Percentiles rank a stretch among this genome's conserved stretches.
Evolutionary conservation across 345 rosid species (phyloP).

Genomic region (Rhodomyrtus tomentosa): DNA sequence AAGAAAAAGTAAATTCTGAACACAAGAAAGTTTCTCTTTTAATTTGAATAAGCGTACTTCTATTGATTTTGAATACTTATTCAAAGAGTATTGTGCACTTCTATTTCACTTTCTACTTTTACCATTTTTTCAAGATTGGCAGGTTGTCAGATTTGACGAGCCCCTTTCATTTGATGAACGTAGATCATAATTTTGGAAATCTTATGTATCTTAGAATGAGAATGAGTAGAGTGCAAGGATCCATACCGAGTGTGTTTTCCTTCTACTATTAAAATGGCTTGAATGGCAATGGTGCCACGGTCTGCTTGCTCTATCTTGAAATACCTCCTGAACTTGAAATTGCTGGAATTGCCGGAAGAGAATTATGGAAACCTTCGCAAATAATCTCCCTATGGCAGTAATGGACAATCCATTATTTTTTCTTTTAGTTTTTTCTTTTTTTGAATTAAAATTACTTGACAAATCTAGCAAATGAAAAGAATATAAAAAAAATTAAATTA

Average conservation of each 20-base stretch:
- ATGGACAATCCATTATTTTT: too few species aligned
- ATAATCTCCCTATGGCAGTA: too few species aligned
- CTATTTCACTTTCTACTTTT: too few species aligned
- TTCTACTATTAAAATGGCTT: too few species aligned
- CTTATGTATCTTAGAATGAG: neutral
- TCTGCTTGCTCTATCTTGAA: neutral
- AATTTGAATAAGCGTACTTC: neutral
- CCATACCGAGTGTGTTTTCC: neutral
- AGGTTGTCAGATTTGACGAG: neutral
- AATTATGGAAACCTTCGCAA: neutral
- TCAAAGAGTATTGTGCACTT: too few species aligned
- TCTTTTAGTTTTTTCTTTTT: too few species aligned
- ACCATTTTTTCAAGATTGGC: neutral
- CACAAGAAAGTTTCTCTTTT: neutral
- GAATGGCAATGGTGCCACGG: too few species aligned
- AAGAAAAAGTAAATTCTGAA: neutral
- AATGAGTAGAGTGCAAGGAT: neutral
- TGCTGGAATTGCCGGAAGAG: neutral
- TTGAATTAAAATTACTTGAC: too few species aligned
- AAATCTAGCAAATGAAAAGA: too few species aligned
- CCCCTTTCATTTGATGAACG: neutral
- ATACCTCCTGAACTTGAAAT: neutral
- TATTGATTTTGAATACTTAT: neutral
- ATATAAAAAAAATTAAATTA: too few species aligned
- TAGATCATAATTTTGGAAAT: neutral